Base-by-base conservation (phyloP, 257 asterid species). In the Oldenlandia corymbosa region DNA sequence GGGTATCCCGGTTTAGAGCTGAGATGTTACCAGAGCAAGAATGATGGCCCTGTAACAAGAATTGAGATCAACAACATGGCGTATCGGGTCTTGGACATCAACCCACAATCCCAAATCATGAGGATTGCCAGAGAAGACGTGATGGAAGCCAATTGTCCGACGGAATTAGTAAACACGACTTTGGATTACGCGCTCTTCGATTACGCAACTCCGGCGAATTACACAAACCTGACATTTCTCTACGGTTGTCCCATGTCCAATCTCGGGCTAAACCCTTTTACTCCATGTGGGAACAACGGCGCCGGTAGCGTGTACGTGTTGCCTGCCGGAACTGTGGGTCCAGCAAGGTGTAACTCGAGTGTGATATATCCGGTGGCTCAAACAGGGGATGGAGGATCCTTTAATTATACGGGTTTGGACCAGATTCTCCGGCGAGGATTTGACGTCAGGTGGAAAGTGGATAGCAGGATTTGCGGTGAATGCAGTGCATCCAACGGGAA, bases 1-100 rank as follows among this genome's bases (percentile, higher is more conserved):
- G 96, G 96, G 49, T 84, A 84, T 60, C 96, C 95, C 2, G 78
- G 83, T 41, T 65, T 85, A 18, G 78, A 58, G 4, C 87, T 88
- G 39, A 47, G 34, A 17, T 88, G 96, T 16, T 65, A 52, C 31
- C 63, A 14, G 18, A 31, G 41, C n/a, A 7, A 10, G 23, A 71
- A 68, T 8, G 42, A 2, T 23, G 2, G 21, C 9, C n/a, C n/a
- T n/a, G 39, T 57, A 2, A 82, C 94, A n/a, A 82, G 78, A 46
- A 79, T 85, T 6, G 66, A 69, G 5, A 75, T 88, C 54, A 52
- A 14, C 72, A 72, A 64, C 61, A 31, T 66, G 45, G 80, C 37
- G 0, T 84, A 77, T 28, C 71, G 71, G 0, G 81, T 88, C 17
- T 68, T 84, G 65, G 79, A 64, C 0, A 57, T 88, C n/a, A 0